Base-by-base conservation (phyloP, 441 rosid species). In the Erysimum cheiri region DNA sequence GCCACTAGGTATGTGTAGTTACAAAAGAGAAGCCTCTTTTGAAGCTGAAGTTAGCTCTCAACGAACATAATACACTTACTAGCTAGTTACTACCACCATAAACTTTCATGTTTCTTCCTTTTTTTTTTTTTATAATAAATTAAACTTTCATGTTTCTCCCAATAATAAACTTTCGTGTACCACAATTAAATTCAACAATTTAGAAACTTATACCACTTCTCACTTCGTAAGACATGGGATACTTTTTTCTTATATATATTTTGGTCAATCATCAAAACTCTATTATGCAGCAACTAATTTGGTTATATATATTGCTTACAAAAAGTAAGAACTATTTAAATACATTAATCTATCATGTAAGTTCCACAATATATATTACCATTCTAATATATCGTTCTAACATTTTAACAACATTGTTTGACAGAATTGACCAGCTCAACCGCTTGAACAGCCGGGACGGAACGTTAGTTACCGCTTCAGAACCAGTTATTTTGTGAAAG, bases 381-480 rank as follows among this genome's bases (percentile, higher is more conserved):
- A 8, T 46, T 46, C 12, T 44, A 15, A 44, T 46, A 55, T 26
- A 36, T 22, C 19, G 17, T 41, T 32, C 2, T 5, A 32, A 53
- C 28, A 12, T 17, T 1, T 13, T n/a, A 37, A 49, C 55, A 73
- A 58, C 40, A 41, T 40, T 33, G 44, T 24, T 60, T 37, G 60
- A 61, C 22, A 4, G 14, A 15, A 8, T 39, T 53, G 63, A 73
- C 77, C 59, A 29, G 54, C 69, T 54, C 64, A 71, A 71, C 70
- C 15, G 35, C 41, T 65, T 41, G 29, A 39, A 22, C 41, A 40
- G 49, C 47, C 39, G 13, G 12, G 37, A 22, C 17, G 29, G 67
- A 67, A 67, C 41, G 62, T 73, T 67, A 52, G 60, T 65, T 72
- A 31, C 71, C 53, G 44, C 41, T 60, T 33, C 55, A 40, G 32